Percentiles rank a stretch among this genome's conserved stretches.
These are phyloP conservation scores for Fagopyrum esculentum DNA, from an alignment of 148 eudicot species.

Conservation along the genomic window DNA sequence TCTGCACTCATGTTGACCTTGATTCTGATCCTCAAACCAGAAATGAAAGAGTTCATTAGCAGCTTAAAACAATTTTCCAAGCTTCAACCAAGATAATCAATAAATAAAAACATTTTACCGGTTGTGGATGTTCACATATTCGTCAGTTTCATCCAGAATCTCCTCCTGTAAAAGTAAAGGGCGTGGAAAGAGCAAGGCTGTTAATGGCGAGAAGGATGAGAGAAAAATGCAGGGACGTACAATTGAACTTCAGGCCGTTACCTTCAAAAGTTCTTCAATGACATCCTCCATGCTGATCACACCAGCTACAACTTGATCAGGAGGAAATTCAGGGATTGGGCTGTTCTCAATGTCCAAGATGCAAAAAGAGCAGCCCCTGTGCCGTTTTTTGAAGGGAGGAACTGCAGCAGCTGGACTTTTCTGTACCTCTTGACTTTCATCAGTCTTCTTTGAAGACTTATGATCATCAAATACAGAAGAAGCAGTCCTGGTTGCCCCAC, in stretches of 20 bases:
- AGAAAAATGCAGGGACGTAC: background rate
- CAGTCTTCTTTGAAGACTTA: conserved; percentile 21
- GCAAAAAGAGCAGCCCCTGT: conserved; percentile 90
- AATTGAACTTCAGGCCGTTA: conserved; percentile 16
- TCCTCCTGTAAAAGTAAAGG: conserved; percentile 57
- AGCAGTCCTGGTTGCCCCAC: conserved; percentile 17
- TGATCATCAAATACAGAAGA: conserved; percentile 19
- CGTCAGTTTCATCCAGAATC: conserved; percentile 95
- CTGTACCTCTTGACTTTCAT: conserved; percentile 37
- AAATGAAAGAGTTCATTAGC: background rate
- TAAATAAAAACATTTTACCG: conserved; percentile 27
- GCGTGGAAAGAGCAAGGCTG: conserved; percentile 8
- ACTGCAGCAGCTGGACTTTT: conserved; percentile 40
- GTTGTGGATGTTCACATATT: conserved; percentile 95
- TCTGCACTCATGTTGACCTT: conserved; percentile 90
- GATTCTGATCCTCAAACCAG: conserved; percentile 48
- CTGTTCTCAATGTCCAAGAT: conserved; percentile 69
- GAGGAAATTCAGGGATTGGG: conserved; percentile 69
- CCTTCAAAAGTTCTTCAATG: conserved; percentile 98
- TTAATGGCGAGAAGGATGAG: conserved; percentile 2
- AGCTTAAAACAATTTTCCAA: background rate
- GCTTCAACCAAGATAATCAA: background rate
- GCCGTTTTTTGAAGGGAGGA: conserved; percentile 74
- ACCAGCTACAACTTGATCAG: conserved; percentile 70
- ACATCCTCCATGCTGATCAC: conserved; percentile 95